These are phyloP conservation scores for Flammula alnicola DNA, from an alignment of 1,284 basidiomycete genomes.

Conservation along the genomic window DNA sequence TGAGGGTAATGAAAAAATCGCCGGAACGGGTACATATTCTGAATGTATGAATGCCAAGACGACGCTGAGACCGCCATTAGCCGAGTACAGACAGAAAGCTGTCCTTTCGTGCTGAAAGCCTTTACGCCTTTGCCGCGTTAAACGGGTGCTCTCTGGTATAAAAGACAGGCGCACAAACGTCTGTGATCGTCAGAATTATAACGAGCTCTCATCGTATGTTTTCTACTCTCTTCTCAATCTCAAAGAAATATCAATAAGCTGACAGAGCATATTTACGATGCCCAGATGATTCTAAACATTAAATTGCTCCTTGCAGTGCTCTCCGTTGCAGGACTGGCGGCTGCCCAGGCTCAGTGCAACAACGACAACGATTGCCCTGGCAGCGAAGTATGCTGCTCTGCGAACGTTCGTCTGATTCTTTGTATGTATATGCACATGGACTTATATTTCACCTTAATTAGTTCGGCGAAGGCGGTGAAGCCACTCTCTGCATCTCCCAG, in stretches of 20 bases:
- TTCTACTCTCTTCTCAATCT: neutral
- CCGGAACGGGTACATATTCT: no score
- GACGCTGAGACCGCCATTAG: no score
- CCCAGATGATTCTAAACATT: conserved; percentile 6
- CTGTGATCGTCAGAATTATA: neutral
- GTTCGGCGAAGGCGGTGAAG: conserved; percentile 10
- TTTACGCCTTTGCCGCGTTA: no score
- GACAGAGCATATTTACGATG: neutral
- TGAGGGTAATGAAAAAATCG: no score
- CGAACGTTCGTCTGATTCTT: neutral
- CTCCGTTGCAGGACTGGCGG: neutral
- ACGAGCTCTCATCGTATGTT: neutral
- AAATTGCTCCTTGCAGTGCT: conserved; percentile 1
- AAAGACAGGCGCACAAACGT: neutral
- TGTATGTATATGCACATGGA: neutral
- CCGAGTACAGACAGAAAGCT: no score
- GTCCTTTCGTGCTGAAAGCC: no score
- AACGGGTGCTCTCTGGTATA: neutral
- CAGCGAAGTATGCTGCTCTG: conserved; percentile 10
- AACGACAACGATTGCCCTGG: conserved; percentile 10
- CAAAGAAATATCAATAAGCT: no score
- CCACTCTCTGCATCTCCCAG: conserved; percentile 8
- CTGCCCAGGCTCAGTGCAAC: conserved; percentile 5
- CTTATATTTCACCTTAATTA: neutral
- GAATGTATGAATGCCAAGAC: no score